Conservation (phyloP, 768 basidiomycete genomes). For the Macrocybe gigantea region DNA sequence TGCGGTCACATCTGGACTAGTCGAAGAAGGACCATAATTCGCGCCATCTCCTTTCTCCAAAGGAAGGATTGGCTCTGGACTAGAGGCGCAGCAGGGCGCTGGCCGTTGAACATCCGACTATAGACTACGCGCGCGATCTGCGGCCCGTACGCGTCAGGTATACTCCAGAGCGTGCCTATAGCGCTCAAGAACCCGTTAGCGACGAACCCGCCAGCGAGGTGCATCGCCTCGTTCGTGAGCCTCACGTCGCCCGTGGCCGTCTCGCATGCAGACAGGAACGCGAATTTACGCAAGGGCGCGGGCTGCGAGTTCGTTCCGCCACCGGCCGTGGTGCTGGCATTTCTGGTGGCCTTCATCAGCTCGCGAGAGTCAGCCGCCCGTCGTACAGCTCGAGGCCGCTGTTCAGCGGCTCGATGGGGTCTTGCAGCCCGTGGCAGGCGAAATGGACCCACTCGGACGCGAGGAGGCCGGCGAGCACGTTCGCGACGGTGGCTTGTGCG, state of each 20-base stretch:
- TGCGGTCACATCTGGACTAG: too few species aligned
- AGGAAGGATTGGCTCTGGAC: too few species aligned
- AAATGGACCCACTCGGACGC: background rate
- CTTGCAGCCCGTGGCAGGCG: background rate
- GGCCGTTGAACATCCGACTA: too few species aligned
- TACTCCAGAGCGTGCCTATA: conserved; percentile 10
- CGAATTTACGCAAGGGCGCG: background rate
- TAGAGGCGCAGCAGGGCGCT: too few species aligned
- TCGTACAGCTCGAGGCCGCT: background rate
- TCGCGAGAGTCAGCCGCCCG: background rate
- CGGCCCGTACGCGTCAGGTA: too few species aligned
- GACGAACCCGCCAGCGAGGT: conserved; percentile 9
- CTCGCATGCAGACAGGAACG: background rate
- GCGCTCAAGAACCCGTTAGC: conserved; percentile 11
- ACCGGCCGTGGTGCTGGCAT: background rate
- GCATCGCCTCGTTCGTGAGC: conserved; percentile 7
- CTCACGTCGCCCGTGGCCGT: background rate
- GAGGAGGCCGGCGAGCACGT: background rate
- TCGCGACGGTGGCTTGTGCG: background rate
- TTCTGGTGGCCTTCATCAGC: background rate
- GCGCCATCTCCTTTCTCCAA: too few species aligned
- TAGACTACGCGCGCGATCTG: too few species aligned
- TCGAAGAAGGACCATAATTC: too few species aligned
- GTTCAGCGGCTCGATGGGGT: background rate
- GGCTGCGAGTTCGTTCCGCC: too few species aligned